Evolutionary conservation across 768 basidiomycete genomes (phyloP), one percentile per base, ranked within the genome.

Genomic region (Antrodiella citrinella): DNA sequence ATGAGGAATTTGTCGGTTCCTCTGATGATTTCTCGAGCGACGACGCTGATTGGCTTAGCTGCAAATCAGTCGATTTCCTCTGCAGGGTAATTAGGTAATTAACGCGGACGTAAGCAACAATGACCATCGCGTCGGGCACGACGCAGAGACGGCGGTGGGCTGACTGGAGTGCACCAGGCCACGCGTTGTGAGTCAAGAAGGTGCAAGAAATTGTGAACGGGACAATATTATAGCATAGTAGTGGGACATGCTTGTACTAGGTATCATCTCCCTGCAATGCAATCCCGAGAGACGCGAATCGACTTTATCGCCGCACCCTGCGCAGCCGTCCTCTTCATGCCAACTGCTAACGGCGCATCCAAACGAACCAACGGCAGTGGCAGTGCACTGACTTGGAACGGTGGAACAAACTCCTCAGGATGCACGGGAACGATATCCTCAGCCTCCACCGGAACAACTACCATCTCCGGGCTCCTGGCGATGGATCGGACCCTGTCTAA

Each of bases 21-120:
- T n/a, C 19, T 12, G 18, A 18, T 38, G 9, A 18, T 26, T 35
- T 39, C 4, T 41, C 39, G 25, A 18, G 15, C 24, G 22, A 4
- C 48, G 47, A 18, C 23, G 20, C 47, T 49, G 38, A 52, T 52
- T 52, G 51, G 51, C 48, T 44, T 5, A 18, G 5, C n/a, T 3
- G 41, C 19, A 42, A 49, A 52, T 48, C 48, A 39, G 51, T 42
- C 51, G 47, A 49, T 48, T 49, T 49, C 48, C 15, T 26, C 15
- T 43, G 4, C n/a, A 48, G 44, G 15, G 25, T 7, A 15, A 43
- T 22, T 43, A n/a, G 9, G 41, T 22, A 18, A 22, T 22, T 43
- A 22, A 43, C 41, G 21, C 21, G n/a, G 5, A 18, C 41, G 15
- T 22, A 43, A n/a, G 41, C 41, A n/a, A n/a, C n/a, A n/a, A n/a